phyloP scores from a whole-genome alignment of 1,139 yeast genomes.

The Pichia sp. region DNA sequence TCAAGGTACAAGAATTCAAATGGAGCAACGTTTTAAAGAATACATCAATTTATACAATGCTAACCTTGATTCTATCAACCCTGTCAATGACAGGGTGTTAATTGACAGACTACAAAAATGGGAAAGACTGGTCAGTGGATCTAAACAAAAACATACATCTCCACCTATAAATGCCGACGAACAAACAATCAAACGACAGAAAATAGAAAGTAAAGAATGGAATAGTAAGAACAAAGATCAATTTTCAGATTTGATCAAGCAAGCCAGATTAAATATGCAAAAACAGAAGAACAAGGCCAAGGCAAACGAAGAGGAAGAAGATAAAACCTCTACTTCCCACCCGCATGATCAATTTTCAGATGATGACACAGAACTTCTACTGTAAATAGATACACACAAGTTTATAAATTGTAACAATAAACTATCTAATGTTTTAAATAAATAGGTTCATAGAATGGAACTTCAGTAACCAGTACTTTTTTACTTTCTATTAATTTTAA shows the following conservation, averaged over 20 bases:
- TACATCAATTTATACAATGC: conserved; percentile 82
- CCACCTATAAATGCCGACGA: conserved; percentile 9
- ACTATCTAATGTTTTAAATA: neutral
- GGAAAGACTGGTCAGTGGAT: conserved; percentile 47
- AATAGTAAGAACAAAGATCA: conserved; percentile 45
- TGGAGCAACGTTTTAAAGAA: conserved; percentile 75
- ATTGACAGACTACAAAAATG: conserved; percentile 60
- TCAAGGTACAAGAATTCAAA: conserved; percentile 58
- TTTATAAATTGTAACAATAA: too few species aligned
- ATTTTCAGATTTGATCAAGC: conserved; percentile 48
- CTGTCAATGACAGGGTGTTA: conserved; percentile 55
- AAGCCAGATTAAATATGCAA: conserved; percentile 44
- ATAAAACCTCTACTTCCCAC: too few species aligned
- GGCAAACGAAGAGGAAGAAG: neutral
- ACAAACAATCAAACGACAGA: conserved; percentile 13
- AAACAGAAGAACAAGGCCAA: conserved; percentile 18
- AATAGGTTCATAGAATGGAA: conserved; percentile 1
- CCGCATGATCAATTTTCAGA: conserved; percentile 7
- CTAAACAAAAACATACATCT: neutral
- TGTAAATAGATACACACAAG: neutral
- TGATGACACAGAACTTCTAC: conserved; percentile 1
- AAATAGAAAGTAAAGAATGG: conserved; percentile 50
- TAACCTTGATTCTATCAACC: conserved; percentile 73
- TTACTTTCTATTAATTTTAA: conserved; percentile 30
- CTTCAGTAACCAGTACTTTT: conserved; percentile 13